A percentile compares a stretch with the other conserved stretches of the same genome.
Conservation (phyloP, 768 basidiomycete genomes). For the Leccinum barrowsii region DNA sequence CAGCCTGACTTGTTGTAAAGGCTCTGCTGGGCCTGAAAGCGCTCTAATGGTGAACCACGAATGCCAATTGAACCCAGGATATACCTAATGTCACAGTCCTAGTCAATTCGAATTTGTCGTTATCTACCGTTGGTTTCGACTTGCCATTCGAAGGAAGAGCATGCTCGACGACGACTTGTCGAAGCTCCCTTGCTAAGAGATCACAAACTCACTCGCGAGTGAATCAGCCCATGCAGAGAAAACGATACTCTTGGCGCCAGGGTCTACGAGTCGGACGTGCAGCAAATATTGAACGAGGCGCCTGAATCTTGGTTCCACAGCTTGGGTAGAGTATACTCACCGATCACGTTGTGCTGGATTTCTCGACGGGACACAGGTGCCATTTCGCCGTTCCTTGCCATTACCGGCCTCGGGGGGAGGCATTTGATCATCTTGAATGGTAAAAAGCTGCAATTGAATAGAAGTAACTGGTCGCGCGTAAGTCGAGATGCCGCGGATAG, state of each 20-base stretch:
- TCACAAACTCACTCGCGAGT: conserved; percentile 55
- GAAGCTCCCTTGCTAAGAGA: neutral
- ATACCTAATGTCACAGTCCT: conserved; percentile 44
- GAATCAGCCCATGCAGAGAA: conserved; percentile 93
- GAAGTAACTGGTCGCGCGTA: conserved; percentile 52
- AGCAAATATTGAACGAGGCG: conserved; percentile 66
- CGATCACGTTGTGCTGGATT: conserved; percentile 64
- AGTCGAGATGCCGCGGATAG: neutral
- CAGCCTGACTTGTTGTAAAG: conserved; percentile 63
- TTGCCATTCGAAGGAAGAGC: conserved; percentile 64
- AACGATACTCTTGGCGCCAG: conserved; percentile 77
- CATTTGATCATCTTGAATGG: conserved; percentile 38
- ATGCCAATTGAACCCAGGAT: conserved; percentile 8
- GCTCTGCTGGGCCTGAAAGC: conserved; percentile 30
- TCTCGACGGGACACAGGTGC: conserved; percentile 55
- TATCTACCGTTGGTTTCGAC: neutral
- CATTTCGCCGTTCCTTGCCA: conserved; percentile 38
- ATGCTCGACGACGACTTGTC: conserved; percentile 69
- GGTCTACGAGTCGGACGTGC: conserved; percentile 60
- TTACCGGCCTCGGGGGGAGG: conserved; percentile 29
- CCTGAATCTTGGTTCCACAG: conserved; percentile 78
- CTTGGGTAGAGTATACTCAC: conserved; percentile 38
- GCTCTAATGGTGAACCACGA: conserved; percentile 4
- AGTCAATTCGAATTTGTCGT: neutral
- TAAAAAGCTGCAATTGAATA: conserved; percentile 60